Evolutionary conservation across 805 yeast genomes (phyloP).

Genomic region (Yarrowia deformans): DNA sequence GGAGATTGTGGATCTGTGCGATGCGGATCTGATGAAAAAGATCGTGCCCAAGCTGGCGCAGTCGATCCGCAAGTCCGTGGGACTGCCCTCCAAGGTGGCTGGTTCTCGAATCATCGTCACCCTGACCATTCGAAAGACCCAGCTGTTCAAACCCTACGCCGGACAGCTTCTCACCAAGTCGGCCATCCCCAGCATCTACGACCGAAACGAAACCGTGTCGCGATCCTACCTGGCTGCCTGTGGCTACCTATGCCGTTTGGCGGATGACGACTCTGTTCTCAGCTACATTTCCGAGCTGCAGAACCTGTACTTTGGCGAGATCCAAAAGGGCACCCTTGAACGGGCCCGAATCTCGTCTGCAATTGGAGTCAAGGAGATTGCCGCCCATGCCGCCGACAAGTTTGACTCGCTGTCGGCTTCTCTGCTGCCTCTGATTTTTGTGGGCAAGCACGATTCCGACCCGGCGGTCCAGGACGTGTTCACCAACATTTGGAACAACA

Average conservation of each 20-base stretch:
- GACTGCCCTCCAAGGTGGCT: conserved; percentile 89
- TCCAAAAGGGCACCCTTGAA: conserved; percentile 53
- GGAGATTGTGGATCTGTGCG: conserved; percentile 64
- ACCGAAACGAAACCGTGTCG: conserved; percentile 74
- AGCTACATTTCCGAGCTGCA: conserved; percentile 61
- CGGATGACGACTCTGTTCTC: conserved; percentile 60
- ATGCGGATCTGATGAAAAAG: conserved; percentile 58
- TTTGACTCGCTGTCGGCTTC: conserved; percentile 67
- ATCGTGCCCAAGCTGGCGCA: conserved; percentile 59
- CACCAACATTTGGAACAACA: conserved; percentile 76
- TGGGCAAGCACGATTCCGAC: conserved; percentile 74
- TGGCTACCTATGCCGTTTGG: conserved; percentile 76
- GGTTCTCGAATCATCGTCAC: conserved; percentile 76
- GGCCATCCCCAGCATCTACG: conserved; percentile 59
- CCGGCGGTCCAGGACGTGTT: conserved; percentile 58
- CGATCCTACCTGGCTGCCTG: conserved; percentile 79
- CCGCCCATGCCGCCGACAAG: conserved; percentile 71
- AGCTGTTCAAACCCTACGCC: conserved; percentile 58
- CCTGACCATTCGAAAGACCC: conserved; percentile 64
- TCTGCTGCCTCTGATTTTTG: conserved; percentile 77
- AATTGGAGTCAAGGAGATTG: conserved; percentile 67
- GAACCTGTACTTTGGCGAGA: conserved; percentile 65
- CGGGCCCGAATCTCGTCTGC: conserved; percentile 62
- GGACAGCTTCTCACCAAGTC: conserved; percentile 64
- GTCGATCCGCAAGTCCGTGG: conserved; percentile 75